Evolutionary conservation across 805 yeast species (phyloP), one percentile per base, ranked within the genome.

Genomic region (Zygosaccharomyces pseudorouxii): DNA sequence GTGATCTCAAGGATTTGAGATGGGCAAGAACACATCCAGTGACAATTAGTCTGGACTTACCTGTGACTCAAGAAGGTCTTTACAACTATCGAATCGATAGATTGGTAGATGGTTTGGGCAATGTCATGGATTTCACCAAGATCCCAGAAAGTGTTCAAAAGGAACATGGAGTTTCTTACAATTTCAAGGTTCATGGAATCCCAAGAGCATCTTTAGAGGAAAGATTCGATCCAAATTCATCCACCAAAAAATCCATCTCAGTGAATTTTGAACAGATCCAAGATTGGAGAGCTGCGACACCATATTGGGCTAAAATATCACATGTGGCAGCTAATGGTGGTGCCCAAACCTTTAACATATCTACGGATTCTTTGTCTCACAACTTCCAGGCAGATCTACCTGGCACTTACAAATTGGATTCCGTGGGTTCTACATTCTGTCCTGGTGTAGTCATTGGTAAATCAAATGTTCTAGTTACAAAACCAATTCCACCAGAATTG

Each of bases 61-160:
- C 70, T 5, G 63, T 76, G 36, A 61, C 63, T 38, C 66, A 71
- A 23, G 60, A 73, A 9, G 90, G 89, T 35, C 70, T 71, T 36
- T 76, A 81, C 64, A 60, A 72, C n/a, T 84, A 80, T 56, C 70
- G 73, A 38, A 73, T 84, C 30, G 79, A 77, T 46, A 78, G 75
- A 47, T 72, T 84, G 16, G 75, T 77, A 27, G 90, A 84, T 65
- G 87, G 84, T 3, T 69, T 84, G 46, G 89, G 89, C 2, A 84
- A 84, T 53, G 52, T 67, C 5, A 73, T 82, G 40, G 72, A 74
- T 37, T 78, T 65, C 41, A 55, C 73, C 1, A 52, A 55, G 9
- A 54, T 64, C n/a, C 65, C 69, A 18, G 58, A 58, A 36, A 55
- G 56, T 5, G 41, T 62, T 28, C 55, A 59, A 45, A 59, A 51